Conservation (phyloP, 257 asterid genomes). For the Ajuga chamaepitys region DNA sequence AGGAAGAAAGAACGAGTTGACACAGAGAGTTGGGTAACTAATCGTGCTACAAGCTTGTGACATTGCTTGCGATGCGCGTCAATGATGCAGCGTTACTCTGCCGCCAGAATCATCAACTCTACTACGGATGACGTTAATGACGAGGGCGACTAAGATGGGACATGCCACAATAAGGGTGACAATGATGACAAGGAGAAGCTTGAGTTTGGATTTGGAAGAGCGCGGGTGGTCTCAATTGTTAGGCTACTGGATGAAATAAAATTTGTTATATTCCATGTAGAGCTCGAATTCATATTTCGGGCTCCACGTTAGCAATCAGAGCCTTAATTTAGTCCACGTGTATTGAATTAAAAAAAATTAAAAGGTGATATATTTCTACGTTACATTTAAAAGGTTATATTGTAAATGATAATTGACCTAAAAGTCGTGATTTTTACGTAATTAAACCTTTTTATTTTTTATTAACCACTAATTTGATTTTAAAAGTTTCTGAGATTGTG, state of each 20-base stretch:
- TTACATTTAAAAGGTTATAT: no score
- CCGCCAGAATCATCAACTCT: conserved; percentile 17
- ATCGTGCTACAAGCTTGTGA: conserved; percentile 60
- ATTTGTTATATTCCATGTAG: no score
- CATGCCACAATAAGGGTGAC: conserved; percentile 44
- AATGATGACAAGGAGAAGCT: conserved; percentile 36
- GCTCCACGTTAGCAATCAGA: no score
- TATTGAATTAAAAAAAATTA: no score
- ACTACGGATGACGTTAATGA: conserved; percentile 27
- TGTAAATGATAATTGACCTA: no score
- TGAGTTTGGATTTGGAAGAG: conserved; percentile 34
- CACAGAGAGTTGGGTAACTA: conserved; percentile 57
- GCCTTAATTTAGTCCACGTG: no score
- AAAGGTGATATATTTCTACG: no score
- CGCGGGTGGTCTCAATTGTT: conserved; percentile 20
- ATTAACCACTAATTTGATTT: no score
- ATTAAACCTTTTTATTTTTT: no score
- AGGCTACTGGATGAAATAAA: conserved; percentile 28
- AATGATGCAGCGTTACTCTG: conserved; percentile 18
- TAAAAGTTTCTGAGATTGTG: no score
- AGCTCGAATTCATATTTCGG: no score
- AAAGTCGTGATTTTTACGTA: no score
- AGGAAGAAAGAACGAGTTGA: conserved; percentile 60
- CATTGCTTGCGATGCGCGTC: conserved; percentile 57
- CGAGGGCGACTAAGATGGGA: conserved; percentile 44